phyloP scores from a whole-genome alignment of 768 basidiomycete species.

The Ramaria sp. region DNA sequence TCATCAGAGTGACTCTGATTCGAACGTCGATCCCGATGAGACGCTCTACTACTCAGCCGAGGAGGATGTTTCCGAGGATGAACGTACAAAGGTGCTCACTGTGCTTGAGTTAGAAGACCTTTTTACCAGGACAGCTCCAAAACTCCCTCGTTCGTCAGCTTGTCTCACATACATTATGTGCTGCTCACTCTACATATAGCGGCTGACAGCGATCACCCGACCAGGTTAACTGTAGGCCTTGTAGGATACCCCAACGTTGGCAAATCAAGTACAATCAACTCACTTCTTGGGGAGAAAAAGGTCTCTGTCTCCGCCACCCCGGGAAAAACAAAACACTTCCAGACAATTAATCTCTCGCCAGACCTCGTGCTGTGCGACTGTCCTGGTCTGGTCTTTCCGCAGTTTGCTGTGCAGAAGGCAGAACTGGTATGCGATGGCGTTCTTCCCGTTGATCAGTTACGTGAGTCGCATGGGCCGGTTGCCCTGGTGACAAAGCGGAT shows the following conservation, averaged over 20 bases:
- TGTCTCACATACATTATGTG: background rate
- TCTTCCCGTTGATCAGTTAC: slow-evolving; percentile 92
- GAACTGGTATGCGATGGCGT: slow-evolving; percentile 96
- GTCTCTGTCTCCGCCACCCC: slow-evolving; percentile 98
- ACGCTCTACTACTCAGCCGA: slow-evolving; percentile 44
- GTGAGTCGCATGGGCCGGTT: slow-evolving; percentile 82
- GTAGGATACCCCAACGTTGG: slow-evolving; percentile 99
- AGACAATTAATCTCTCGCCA: slow-evolving; percentile 90
- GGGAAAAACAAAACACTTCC: slow-evolving; percentile 98
- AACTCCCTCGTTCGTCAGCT: slow-evolving; percentile 43
- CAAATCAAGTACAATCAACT: slow-evolving; percentile 96
- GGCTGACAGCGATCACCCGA: slow-evolving; percentile 41
- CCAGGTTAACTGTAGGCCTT: slow-evolving; percentile 72
- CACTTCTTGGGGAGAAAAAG: slow-evolving; percentile 90
- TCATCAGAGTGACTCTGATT: slow-evolving; percentile 22
- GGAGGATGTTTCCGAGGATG: slow-evolving; percentile 42
- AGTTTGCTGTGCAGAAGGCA: slow-evolving; percentile 94
- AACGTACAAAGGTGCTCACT: slow-evolving; percentile 66
- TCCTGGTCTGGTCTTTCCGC: slow-evolving; percentile 95
- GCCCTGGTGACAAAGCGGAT: slow-evolving; percentile 69
- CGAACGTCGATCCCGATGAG: slow-evolving; percentile 26
- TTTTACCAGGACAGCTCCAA: slow-evolving; percentile 62
- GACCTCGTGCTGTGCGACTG: slow-evolving; percentile 89
- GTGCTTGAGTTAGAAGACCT: slow-evolving; percentile 84
- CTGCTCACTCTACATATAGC: slow-evolving; percentile 28